phyloP scores from a whole-genome alignment of 371 early-diverging fungal genomes.

The Haplosporangium sp. region DNA sequence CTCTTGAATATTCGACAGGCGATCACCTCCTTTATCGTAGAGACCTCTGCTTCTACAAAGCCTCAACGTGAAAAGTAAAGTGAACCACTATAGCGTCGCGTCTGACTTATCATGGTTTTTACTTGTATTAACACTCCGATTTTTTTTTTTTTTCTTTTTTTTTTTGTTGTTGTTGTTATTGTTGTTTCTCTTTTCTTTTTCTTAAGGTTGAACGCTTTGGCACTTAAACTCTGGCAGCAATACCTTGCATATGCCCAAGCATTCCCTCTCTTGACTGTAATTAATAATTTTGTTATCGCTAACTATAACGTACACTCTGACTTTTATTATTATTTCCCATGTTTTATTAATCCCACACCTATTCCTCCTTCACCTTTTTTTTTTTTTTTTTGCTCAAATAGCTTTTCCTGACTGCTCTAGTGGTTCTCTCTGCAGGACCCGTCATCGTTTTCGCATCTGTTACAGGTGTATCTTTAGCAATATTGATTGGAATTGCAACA shows the following conservation, averaged over 20 bases:
- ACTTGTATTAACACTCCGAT: background rate
- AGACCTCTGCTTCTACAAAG: conserved; percentile 14
- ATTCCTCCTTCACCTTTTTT: background rate
- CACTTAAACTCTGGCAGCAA: conserved; percentile 11
- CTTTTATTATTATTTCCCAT: background rate
- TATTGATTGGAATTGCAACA: conserved; percentile 30
- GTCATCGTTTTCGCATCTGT: conserved; percentile 42
- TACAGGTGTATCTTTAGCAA: conserved; percentile 33
- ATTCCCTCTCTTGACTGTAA: conserved; percentile 45
- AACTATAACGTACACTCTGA: too few species aligned
- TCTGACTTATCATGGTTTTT: too few species aligned
- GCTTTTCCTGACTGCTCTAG: conserved; percentile 29
- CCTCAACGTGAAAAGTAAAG: conserved; percentile 44
- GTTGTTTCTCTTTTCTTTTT: background rate
- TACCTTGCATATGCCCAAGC: conserved; percentile 16
- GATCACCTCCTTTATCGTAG: conserved; percentile 23
- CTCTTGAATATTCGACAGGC: conserved; percentile 33
- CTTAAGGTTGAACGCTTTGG: conserved; percentile 8
- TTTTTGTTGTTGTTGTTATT: background rate
- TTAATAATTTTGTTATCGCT: too few species aligned
- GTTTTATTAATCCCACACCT: background rate
- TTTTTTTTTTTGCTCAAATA: background rate
- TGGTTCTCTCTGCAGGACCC: conserved; percentile 42
- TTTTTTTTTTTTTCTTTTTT: background rate
- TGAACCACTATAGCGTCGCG: too few species aligned